These are phyloP conservation scores for Scedosporium minutisporum DNA, from an alignment of 2,329 filamentous ascomycete genomes.

Conservation along the genomic window DNA sequence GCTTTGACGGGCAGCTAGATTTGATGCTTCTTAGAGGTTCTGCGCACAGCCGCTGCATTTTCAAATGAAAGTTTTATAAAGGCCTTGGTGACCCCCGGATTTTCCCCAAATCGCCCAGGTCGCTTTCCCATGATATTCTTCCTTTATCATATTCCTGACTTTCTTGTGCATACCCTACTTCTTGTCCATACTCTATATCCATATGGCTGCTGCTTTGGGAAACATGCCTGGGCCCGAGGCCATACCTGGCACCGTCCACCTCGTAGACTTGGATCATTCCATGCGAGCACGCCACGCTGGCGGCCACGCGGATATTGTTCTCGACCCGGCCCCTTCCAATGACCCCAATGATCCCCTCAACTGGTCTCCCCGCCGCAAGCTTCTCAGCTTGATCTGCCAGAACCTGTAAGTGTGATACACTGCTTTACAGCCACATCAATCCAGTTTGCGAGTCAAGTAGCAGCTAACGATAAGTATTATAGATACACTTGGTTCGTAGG, in stretches of 20 bases:
- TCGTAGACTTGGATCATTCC: constrained; percentile 26
- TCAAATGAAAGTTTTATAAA: no score
- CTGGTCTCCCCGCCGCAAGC: constrained; percentile 13
- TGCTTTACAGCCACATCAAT: no score
- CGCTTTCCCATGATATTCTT: no score
- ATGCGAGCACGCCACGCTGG: constrained; percentile 21
- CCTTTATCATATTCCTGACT: no score
- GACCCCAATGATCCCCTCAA: constrained; percentile 16
- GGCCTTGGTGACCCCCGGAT: no score
- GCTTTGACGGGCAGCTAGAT: no score
- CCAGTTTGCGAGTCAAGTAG: no score
- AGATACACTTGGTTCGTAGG: constrained; percentile 29
- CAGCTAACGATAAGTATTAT: not conserved
- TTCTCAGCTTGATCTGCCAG: constrained; percentile 18
- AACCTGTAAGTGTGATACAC: constrained; percentile 25
- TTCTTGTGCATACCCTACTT: no score
- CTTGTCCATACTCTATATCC: not conserved
- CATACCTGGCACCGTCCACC: constrained; percentile 29
- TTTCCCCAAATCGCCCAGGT: no score
- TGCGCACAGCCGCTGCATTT: no score
- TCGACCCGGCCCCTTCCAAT: constrained; percentile 12
- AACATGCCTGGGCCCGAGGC: not conserved
- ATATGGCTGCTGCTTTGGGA: not conserved
- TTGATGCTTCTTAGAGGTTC: no score
- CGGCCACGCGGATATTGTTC: constrained; percentile 18